A percentile compares a stretch with the other conserved stretches of the same genome.
Evolutionary conservation across 106 monocot species (phyloP).

Genomic region (Amphibolis antarctica): DNA sequence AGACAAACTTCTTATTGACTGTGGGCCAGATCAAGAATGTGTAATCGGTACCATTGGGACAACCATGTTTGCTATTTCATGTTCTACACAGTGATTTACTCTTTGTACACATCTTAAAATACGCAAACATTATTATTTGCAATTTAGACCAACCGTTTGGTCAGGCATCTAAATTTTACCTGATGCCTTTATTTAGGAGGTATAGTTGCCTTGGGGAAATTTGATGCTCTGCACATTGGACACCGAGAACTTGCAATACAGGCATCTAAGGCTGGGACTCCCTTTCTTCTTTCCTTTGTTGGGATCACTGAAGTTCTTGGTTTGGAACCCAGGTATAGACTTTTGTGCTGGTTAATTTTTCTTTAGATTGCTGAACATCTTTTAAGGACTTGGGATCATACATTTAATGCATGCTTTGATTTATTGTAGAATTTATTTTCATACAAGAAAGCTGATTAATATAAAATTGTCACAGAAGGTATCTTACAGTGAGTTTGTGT

Average conservation of each 20-base stretch:
- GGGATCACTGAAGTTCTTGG: constrained; percentile 95
- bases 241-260: constrained; percentile 88
- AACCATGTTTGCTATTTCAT: not conserved
- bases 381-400: too few species aligned
- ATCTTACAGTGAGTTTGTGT: too few species aligned
- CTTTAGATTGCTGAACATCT: not conserved
- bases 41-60: constrained; percentile 39
- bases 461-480: too few species aligned
- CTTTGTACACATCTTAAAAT: not conserved
- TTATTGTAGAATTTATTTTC: too few species aligned
- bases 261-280: constrained; percentile 69
- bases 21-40: constrained; percentile 64
- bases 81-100: not conserved
- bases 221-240: constrained; percentile 93
- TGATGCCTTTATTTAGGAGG: constrained; percentile 40
- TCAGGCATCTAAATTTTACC: not conserved
- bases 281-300: constrained; percentile 91
- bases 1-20: constrained; percentile 46
- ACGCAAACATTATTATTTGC: too few species aligned
- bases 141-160: not conserved
- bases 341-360: too few species aligned
- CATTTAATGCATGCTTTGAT: too few species aligned
- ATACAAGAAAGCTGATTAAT: too few species aligned
- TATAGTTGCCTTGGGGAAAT: constrained; percentile 95
- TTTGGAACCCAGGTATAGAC: constrained; percentile 64